A percentile compares a stretch with the other conserved stretches of the same genome.
phyloP scores from a whole-genome alignment of 192 early-diverging fungal species.

The Podila clonocystis region DNA sequence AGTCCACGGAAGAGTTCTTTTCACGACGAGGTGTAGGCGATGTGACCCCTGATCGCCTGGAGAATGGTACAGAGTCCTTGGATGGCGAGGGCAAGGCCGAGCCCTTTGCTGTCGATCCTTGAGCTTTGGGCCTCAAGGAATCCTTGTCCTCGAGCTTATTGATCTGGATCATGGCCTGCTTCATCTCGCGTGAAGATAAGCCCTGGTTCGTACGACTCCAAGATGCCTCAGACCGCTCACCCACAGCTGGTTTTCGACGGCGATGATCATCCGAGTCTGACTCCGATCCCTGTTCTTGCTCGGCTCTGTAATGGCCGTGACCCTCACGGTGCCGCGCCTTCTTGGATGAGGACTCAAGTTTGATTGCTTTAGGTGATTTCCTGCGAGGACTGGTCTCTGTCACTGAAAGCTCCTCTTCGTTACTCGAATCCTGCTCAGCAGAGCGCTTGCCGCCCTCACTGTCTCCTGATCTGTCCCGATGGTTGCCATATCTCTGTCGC shows the following conservation, averaged over 20 bases:
- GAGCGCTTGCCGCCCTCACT: conserved; percentile 14
- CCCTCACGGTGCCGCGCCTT: conserved; percentile 27
- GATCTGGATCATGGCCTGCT: conserved; percentile 38
- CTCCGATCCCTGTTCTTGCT: conserved; percentile 16
- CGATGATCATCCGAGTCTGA: conserved; percentile 44
- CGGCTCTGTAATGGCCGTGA: background rate
- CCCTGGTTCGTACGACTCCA: conserved; percentile 19
- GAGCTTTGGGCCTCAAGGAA: conserved; percentile 14
- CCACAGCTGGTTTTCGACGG: conserved; percentile 13
- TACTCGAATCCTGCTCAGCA: conserved; percentile 33
- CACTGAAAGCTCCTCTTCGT: conserved; percentile 21
- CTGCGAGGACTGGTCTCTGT: conserved; percentile 28
- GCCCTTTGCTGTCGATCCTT: conserved; percentile 5
- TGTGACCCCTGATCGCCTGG: background rate
- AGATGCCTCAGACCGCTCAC: conserved; percentile 20
- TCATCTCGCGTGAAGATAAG: conserved; percentile 43
- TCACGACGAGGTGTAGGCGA: conserved; percentile 18
- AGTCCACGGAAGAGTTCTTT: conserved; percentile 1
- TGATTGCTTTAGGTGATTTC: conserved; percentile 26
- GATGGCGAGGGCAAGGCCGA: background rate
- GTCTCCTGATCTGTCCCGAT: conserved; percentile 26
- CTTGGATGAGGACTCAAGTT: conserved; percentile 25
- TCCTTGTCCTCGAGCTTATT: conserved; percentile 46
- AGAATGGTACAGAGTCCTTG: background rate
- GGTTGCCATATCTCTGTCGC: conserved; percentile 29